phyloP scores from a whole-genome alignment of 345 rosid species.

The Moricandia arvensis region DNA sequence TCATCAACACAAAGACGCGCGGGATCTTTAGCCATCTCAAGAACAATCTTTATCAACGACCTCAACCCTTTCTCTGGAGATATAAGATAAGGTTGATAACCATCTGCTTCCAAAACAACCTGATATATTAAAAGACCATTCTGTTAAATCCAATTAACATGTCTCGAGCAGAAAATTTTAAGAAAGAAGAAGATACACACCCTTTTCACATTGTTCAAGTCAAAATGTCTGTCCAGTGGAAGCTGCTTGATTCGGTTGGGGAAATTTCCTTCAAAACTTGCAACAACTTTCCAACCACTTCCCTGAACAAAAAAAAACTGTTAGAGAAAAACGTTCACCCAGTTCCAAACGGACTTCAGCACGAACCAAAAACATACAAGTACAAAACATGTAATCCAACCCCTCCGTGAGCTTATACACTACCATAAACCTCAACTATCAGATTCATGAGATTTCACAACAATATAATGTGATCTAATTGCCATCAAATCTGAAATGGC shows the following conservation, averaged over 20 bases:
- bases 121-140: constrained; percentile 6
- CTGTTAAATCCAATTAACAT: neutral
- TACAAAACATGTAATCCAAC: neutral
- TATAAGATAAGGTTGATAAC: constrained; percentile 98
- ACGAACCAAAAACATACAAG: constrained; percentile 3
- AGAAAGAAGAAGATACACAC: constrained; percentile 43
- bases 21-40: constrained; percentile 94
- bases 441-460: neutral
- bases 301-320: constrained; percentile 53
- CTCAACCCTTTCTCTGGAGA: constrained; percentile 99
- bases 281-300: constrained; percentile 97
- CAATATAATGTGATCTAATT: neutral
- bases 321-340: constrained; percentile 5
- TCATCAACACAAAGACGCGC: constrained; percentile 90
- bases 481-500: neutral
- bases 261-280: constrained; percentile 95
- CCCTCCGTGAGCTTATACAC: neutral
- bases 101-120: constrained; percentile 89
- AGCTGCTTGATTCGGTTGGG: constrained; percentile 94
- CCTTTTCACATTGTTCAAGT: constrained; percentile 88
- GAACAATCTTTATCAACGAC: constrained; percentile 44
- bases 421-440: neutral
- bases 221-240: constrained; percentile 95
- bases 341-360: constrained; percentile 14
- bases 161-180: neutral